Evolutionary conservation across 805 yeast genomes (phyloP).

Genomic region (Ogataea corticis): DNA sequence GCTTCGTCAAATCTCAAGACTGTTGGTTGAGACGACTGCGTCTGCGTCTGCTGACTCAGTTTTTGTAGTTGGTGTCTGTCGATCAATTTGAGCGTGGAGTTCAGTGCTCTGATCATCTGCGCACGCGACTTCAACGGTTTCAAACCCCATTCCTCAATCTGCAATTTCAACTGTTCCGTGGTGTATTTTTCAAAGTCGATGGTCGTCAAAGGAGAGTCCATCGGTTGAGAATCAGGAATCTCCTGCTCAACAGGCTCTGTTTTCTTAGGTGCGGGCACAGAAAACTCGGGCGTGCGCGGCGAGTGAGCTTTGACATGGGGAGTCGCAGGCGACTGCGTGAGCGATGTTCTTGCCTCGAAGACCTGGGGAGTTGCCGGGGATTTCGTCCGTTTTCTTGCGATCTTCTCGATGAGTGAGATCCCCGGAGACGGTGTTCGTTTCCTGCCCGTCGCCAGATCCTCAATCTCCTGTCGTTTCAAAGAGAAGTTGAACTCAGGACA

Average conservation of each 20-base stretch:
- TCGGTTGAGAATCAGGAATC: conserved; percentile 23
- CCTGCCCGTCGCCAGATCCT: conserved; percentile 3
- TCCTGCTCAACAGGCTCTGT: conserved; percentile 9
- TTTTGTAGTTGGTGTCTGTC: conserved; percentile 14
- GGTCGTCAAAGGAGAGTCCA: conserved; percentile 4
- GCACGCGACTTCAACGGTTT: conserved; percentile 36
- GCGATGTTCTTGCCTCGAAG: too few species aligned
- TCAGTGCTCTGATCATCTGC: conserved; percentile 36
- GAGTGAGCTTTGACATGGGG: too few species aligned
- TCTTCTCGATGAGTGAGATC: too few species aligned
- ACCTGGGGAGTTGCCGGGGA: too few species aligned
- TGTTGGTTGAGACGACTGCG: not conserved
- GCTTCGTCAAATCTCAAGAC: conserved; percentile 19
- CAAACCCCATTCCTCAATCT: conserved; percentile 39
- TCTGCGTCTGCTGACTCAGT: conserved; percentile 9
- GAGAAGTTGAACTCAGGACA: conserved; percentile 17
- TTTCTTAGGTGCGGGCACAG: too few species aligned
- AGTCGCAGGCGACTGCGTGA: too few species aligned
- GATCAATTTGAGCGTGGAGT: conserved; percentile 24
- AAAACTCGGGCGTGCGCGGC: too few species aligned
- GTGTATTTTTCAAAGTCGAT: conserved; percentile 19
- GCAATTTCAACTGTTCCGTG: conserved; percentile 22
- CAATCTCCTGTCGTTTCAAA: conserved; percentile 16
- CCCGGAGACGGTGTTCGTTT: not conserved
- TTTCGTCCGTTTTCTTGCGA: too few species aligned